Conservation (phyloP, 495 filamentous ascomycete species). For the Glutinoglossum americanum region DNA sequence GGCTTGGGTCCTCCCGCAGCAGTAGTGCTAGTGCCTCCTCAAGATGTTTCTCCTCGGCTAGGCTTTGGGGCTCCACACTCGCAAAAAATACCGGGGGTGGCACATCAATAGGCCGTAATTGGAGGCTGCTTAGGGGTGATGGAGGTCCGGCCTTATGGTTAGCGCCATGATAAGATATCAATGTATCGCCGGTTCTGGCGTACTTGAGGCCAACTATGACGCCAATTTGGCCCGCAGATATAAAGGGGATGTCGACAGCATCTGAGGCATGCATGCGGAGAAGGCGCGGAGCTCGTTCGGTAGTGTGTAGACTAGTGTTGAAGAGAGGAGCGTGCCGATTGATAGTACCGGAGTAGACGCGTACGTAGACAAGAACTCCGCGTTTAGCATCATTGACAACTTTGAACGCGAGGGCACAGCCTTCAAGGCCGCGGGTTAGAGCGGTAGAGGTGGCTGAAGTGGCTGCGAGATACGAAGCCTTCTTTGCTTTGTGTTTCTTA, state of each 20-base stretch:
- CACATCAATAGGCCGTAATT: slow-evolving; percentile 70
- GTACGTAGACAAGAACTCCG: slow-evolving; percentile 77
- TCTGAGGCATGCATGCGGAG: slow-evolving; percentile 85
- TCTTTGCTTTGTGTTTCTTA: slow-evolving; percentile 15
- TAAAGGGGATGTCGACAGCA: slow-evolving; percentile 59
- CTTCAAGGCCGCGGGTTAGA: slow-evolving; percentile 34
- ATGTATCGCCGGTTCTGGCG: slow-evolving; percentile 79
- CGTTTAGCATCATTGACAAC: slow-evolving; percentile 74
- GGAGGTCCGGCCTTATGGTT: slow-evolving; percentile 38
- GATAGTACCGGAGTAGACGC: slow-evolving; percentile 74
- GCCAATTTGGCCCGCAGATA: slow-evolving; percentile 81
- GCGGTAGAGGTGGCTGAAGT: slow-evolving; percentile 8
- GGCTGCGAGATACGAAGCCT: slow-evolving; percentile 7
- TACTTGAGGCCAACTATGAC: slow-evolving; percentile 80
- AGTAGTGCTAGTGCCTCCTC: slow-evolving; percentile 54
- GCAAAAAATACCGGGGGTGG: slow-evolving; percentile 94
- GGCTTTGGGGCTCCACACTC: slow-evolving; percentile 65
- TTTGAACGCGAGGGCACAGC: slow-evolving; percentile 86
- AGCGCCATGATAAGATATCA: slow-evolving; percentile 48
- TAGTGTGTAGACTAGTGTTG: slow-evolving; percentile 71
- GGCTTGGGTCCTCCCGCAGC: slow-evolving; percentile 78
- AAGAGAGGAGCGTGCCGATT: slow-evolving; percentile 51
- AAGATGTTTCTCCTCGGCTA: slow-evolving; percentile 56
- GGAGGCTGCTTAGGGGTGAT: slow-evolving; percentile 48
- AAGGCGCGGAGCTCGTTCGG: slow-evolving; percentile 61